Evolutionary conservation across 306 rosid genomes (phyloP).

Genomic region (Luffa acutangula): DNA sequence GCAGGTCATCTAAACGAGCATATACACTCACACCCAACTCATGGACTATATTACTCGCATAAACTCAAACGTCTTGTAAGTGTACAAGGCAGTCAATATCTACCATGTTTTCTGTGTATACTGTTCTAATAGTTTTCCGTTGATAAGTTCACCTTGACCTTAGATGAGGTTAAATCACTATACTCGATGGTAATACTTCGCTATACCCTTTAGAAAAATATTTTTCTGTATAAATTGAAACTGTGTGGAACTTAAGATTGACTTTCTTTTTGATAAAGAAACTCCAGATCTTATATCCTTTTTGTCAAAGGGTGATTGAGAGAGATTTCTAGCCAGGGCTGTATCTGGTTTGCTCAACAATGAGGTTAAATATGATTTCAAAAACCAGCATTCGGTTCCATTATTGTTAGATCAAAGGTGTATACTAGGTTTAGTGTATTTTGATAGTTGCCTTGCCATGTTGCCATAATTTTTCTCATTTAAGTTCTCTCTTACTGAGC

Average conservation of each 20-base stretch:
- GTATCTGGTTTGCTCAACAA: background rate
- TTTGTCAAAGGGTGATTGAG: background rate
- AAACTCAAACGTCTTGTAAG: constrained; percentile 73
- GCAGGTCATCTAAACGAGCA: constrained; percentile 84
- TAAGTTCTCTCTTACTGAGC: background rate
- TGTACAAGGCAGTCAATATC: background rate
- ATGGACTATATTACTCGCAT: constrained; percentile 68
- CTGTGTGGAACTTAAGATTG: background rate
- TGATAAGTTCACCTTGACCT: background rate
- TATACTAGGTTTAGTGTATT: background rate
- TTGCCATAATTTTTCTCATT: background rate
- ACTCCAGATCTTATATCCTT: background rate
- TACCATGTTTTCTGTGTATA: background rate
- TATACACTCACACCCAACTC: constrained; percentile 47
- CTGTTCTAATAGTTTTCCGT: background rate
- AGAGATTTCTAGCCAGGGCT: background rate
- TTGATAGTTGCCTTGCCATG: background rate
- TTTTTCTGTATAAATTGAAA: background rate
- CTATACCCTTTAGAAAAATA: background rate
- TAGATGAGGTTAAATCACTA: background rate
- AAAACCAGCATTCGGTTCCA: background rate
- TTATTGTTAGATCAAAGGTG: background rate
- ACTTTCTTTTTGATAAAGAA: background rate
- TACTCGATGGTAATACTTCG: background rate
- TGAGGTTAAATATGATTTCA: background rate